Conservation (phyloP, 495 filamentous ascomycete genomes). For the Podospora didyma region DNA sequence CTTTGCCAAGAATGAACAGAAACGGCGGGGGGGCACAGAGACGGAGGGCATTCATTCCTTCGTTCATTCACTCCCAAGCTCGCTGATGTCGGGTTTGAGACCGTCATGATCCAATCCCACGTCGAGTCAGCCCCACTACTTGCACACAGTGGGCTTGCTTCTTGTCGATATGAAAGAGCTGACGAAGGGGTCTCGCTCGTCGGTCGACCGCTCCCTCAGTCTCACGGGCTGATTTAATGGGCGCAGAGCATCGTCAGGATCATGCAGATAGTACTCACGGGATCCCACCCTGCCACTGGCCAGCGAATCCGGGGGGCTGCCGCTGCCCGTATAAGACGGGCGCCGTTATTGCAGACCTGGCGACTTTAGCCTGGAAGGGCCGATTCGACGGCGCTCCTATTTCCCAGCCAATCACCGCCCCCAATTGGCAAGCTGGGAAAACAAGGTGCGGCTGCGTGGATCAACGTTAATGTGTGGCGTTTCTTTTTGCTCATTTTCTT, state of each 20-base stretch:
- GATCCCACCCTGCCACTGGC: slow-evolving; percentile 26
- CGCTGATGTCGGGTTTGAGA: too few species aligned
- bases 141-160: too few species aligned
- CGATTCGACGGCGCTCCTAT: slow-evolving; percentile 29
- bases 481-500: too few species aligned
- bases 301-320: slow-evolving; percentile 30
- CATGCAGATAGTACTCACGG: slow-evolving; percentile 14
- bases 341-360: slow-evolving; percentile 22
- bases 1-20: not conserved
- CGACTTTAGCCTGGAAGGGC: slow-evolving; percentile 40
- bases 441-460: slow-evolving; percentile 38
- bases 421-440: slow-evolving; percentile 25
- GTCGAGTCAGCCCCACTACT: too few species aligned
- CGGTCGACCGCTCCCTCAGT: too few species aligned
- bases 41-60: not conserved
- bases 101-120: too few species aligned
- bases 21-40: not conserved
- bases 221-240: too few species aligned
- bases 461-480: slow-evolving; percentile 29
- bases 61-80: too few species aligned
- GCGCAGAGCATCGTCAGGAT: not conserved
- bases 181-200: slow-evolving; percentile 6
- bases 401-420: slow-evolving; percentile 26
- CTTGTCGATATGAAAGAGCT: slow-evolving; percentile 2
- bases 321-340: slow-evolving; percentile 26